Evolutionary conservation across 2,329 filamentous ascomycete genomes (phyloP), one percentile per base, ranked within the genome.

Genomic region (Apiospora kogelbergensis): DNA sequence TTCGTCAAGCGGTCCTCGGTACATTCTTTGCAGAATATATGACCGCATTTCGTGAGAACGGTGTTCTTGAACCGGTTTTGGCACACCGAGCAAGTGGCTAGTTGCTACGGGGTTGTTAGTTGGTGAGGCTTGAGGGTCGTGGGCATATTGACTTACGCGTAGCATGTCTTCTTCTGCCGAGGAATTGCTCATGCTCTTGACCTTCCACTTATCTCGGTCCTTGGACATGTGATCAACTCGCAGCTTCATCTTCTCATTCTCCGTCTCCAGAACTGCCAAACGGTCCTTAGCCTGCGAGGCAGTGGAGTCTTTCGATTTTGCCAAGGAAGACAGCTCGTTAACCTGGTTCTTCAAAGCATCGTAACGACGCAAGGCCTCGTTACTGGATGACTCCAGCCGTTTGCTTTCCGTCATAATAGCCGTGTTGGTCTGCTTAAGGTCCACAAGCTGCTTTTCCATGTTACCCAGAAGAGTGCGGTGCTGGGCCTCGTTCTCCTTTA

Each of bases 11-110:
- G 91, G 76, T 97, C 92, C 72, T 97, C 93, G 30, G 98, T 92
- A 78, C 96, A 99, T 64, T 90, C 87, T 77, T 91, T 91, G 86
- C 96, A 99, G 80, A 98, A 97, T 65, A 97, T 89, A 80, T 99
- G 96, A 1, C 96, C 96, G 79, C 96, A 99, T 0, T 93, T 94
- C 82, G 96, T 97, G 79, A 99, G 88, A 11, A 91, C 92, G 0
- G 95, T 97, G 77, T 98, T 94, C 81, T 98, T 98, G 84, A 98
- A 95, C 74, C 95, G 93, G 76, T 90, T 91, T 74, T 94, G 93
- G 83, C 97, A 99, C 66, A 98, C 93, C 13, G 94, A 93, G 83
- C 96, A 99, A 66, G 97, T 89, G 41, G 93, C 91, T 80, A 96
- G 87, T 66, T 66, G 44, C 65, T 66, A 41, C 1, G 13, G n/a